phyloP scores from a whole-genome alignment of 225 moss, liverwort and hornwort species.

The Physcomitrellopsis africana region DNA sequence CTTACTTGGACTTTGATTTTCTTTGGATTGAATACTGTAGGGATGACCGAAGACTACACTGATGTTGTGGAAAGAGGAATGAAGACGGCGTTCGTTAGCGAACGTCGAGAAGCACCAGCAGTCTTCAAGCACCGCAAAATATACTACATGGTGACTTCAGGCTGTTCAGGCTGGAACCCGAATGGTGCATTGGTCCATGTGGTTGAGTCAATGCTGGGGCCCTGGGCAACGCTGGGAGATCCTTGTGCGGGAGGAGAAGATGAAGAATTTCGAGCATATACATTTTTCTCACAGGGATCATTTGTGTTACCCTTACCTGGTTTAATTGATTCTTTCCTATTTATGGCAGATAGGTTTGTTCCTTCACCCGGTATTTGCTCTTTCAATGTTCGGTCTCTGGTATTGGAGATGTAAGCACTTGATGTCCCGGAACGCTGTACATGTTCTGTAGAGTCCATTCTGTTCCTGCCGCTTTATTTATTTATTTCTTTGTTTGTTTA shows the following conservation, averaged over 20 bases:
- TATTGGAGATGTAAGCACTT: not conserved
- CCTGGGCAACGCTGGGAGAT: conserved; percentile 87
- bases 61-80: conserved; percentile 78
- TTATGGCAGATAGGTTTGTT: conserved; percentile 79
- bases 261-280: conserved; percentile 74
- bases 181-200: conserved; percentile 88
- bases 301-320: conserved; percentile 92
- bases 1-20: not conserved
- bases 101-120: conserved; percentile 92
- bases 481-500: conserved; percentile 1
- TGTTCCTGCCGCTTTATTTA: not conserved
- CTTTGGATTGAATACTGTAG: conserved; percentile 33
- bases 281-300: conserved; percentile 93
- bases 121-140: conserved; percentile 82
- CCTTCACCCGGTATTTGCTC: conserved; percentile 15
- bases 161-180: conserved; percentile 88
- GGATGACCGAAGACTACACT: conserved; percentile 79
- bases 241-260: conserved; percentile 82
- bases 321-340: conserved; percentile 70
- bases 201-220: conserved; percentile 88
- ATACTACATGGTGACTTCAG: conserved; percentile 97
- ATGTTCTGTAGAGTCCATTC: not conserved
- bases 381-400: conserved; percentile 4
- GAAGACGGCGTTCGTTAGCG: conserved; percentile 74
- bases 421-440: not conserved